Base-by-base conservation (phyloP, 73 alveolate species). In the Paramecium bursaria region DNA sequence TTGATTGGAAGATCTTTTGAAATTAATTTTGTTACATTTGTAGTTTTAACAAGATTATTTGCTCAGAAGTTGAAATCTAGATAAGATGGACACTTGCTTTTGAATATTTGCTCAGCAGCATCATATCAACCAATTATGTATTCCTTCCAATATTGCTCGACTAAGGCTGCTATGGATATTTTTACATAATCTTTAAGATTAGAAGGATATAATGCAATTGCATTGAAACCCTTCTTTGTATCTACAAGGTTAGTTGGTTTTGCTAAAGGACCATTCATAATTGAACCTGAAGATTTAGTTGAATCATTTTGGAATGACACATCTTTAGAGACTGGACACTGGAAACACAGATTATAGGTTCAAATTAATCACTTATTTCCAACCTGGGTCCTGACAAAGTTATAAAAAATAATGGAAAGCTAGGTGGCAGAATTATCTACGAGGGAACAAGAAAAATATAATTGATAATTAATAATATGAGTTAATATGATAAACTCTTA, bases 121-220 rank as follows among this genome's bases (percentile, higher is more conserved):
- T 3, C 60, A 0, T 3, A 33, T 17, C 2, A 67, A 21, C 60
- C 53, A 39, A 11, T 35, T 2, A 53, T 57, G 9, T 67, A 27
- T 67, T 67, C 44, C 17, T 67, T 67, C 27, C 42, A 44, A 7
- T 67, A 67, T 67, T 53, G 82, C 17, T 11, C 82, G 10, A 31
- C 60, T 19, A 67, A 67, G 82, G 25, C 25, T 15, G 82, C 57
- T 25, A 15, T 67, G 0, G 27, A 53, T 1, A 27, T 4, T 19
- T 67, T 35, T 67, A 25, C 44, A 19, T 33, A 67, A 25, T 53
- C 82, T 21, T 67, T 67, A 21, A 13, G 50, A 67, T 39, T 67
- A 67, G 82, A 67, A 67, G 9, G 33, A 19, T 21, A 47, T 67
- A 57, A 67, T 11, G 19, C 44, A 0, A 21, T 67, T 39, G 44